Conservation (phyloP, 148 eudicot genomes). For the Hydrangea macrophylla region DNA sequence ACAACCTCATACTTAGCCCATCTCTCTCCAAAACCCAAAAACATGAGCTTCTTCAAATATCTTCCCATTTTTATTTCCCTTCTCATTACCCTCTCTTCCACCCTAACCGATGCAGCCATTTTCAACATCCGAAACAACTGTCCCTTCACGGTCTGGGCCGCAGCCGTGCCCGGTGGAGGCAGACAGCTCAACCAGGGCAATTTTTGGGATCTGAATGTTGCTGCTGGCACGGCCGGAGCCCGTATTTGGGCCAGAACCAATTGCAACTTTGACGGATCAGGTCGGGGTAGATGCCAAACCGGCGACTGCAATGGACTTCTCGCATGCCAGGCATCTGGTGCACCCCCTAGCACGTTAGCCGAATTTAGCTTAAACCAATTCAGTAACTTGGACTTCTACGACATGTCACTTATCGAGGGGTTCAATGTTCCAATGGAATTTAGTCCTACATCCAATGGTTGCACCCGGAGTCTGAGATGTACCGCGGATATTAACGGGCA, state of each 20-base stretch:
- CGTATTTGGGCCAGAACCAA: slow-evolving; percentile 58
- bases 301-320: slow-evolving; percentile 54
- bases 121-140: slow-evolving; percentile 47
- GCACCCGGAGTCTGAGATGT: slow-evolving; percentile 10
- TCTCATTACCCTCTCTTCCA: slow-evolving; percentile 6
- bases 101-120: slow-evolving; percentile 33
- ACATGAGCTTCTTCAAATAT: slow-evolving; percentile 6
- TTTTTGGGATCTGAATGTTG: slow-evolving; percentile 22
- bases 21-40: background rate
- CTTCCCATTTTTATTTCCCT: background rate
- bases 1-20: background rate
- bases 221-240: slow-evolving; percentile 31
- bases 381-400: slow-evolving; percentile 38
- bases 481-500: slow-evolving; percentile 25
- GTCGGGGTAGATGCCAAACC: slow-evolving; percentile 34
- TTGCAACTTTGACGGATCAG: slow-evolving; percentile 36
- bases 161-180: slow-evolving; percentile 45
- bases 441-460: slow-evolving; percentile 22
- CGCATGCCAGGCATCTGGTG: slow-evolving; percentile 30
- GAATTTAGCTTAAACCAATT: slow-evolving; percentile 41
- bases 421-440: slow-evolving; percentile 46
- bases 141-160: slow-evolving; percentile 46
- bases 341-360: slow-evolving; percentile 46
- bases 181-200: slow-evolving; percentile 24
- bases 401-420: slow-evolving; percentile 51